Evolutionary conservation across 306 rosid genomes (phyloP).

Genomic region (Cucurbita moschata): DNA sequence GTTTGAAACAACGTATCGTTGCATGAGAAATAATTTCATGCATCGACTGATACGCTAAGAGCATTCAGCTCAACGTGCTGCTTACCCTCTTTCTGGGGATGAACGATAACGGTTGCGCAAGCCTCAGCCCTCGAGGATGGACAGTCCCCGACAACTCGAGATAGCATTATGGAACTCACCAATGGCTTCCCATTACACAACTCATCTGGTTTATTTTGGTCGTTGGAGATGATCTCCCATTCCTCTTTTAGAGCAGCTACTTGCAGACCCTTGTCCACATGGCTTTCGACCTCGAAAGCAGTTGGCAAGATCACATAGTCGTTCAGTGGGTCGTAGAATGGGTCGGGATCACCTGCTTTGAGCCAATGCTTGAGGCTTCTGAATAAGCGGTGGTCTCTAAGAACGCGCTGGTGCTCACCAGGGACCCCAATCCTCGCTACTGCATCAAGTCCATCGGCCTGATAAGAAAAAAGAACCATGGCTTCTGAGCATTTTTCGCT

Average conservation of each 20-base stretch:
- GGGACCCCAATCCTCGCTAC: constrained; percentile 88
- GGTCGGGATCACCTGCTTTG: constrained; percentile 75
- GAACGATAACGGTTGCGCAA: constrained; percentile 40
- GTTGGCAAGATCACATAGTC: constrained; percentile 88
- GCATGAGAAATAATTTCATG: constrained; percentile 12
- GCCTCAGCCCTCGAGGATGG: constrained; percentile 33
- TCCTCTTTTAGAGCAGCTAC: constrained; percentile 80
- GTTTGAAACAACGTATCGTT: background rate
- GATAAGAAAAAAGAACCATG: constrained; percentile 3
- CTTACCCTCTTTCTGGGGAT: constrained; percentile 44
- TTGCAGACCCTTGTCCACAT: constrained; percentile 41
- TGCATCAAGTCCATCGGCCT: constrained; percentile 91
- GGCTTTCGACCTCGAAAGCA: constrained; percentile 54
- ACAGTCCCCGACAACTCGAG: constrained; percentile 24
- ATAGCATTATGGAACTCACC: constrained; percentile 40
- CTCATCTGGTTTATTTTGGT: constrained; percentile 18
- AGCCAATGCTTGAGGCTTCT: constrained; percentile 89
- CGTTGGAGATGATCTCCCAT: constrained; percentile 69
- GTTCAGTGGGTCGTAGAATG: constrained; percentile 80
- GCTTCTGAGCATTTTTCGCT: background rate
- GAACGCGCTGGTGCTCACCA: constrained; percentile 80
- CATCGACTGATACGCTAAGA: constrained; percentile 58
- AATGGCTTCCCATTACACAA: constrained; percentile 20
- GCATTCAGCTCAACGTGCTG: constrained; percentile 61
- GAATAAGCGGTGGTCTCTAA: constrained; percentile 69